Base-by-base conservation (phyloP, 352 stramenopile species). In the Pythium utonaiense region DNA sequence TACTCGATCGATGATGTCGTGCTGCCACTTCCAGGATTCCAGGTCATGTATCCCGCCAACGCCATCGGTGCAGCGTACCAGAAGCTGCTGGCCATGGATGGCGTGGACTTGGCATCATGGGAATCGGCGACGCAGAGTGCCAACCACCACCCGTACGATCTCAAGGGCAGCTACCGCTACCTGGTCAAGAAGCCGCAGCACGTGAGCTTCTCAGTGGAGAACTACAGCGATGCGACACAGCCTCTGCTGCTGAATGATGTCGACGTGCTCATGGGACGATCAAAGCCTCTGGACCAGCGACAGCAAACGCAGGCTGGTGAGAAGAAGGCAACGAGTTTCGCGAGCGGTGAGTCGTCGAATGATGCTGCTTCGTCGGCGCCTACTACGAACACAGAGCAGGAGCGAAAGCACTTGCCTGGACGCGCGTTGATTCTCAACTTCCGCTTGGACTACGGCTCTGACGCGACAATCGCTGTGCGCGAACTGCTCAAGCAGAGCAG, bases 1-100 rank as follows among this genome's bases (percentile, higher is more conserved):
- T 98, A 97, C 71, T 78, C 67, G 19, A 91, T 98, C 27, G 74
- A 89, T 5, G 96, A 99, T 65, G 86, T 99, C 31, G 91, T 99
- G 48, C 65, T 98, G 36, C 96, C 96, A 16, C 73, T 99, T 25
- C 90, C 96, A 8, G 96, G 96, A 12, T 91, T 89, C 48, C 84
- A 89, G 38, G 69, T 97, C 24, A 54, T 67, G n/a, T 92, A 96
- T 60, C 94, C 95, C 6, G 68, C 66, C 1, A 97, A 98, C 53
- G 75, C 70, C 10, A 66, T 75, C 13, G 36, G 73, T 78, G 38
- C 17, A 14, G 64, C 53, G 30, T 66, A 72, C 56, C 53, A 62
- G 10, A 67, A 67, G 42, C 30, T 77, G 24, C 50, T 76, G 5
- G 52, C 53, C 14, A 70, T 73, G 53, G 69, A 77, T 28, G 69